Conservation (phyloP, 192 early-diverging fungal genomes). For the Globomyces pollinis-pini region DNA sequence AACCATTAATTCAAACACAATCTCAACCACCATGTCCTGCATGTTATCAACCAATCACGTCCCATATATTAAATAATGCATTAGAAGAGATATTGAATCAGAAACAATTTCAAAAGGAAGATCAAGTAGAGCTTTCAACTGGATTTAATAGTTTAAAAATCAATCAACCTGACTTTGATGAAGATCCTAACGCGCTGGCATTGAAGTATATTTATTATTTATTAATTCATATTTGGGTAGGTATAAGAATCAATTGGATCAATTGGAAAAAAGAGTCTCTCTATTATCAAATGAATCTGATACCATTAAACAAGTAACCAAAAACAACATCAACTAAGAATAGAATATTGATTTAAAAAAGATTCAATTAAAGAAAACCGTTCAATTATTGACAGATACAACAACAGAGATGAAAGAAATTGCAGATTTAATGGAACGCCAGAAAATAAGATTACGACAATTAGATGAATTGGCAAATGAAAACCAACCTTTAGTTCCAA, state of each 20-base stretch:
- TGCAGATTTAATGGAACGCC: neutral
- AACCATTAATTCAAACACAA: neutral
- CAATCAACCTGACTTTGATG: constrained; percentile 2
- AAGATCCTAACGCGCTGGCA: neutral
- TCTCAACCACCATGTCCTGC: neutral
- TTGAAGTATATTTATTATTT: neutral
- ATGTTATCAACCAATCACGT: neutral
- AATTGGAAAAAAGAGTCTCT: neutral
- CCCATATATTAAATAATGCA: neutral
- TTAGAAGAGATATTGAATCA: constrained; percentile 1
- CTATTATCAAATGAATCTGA: neutral
- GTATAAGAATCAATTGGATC: constrained; percentile 4
- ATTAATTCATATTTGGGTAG: neutral
- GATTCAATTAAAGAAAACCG: neutral
- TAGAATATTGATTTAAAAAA: too few species aligned
- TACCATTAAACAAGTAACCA: neutral
- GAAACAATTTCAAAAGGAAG: neutral
- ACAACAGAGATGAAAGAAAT: constrained; percentile 4
- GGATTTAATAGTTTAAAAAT: neutral
- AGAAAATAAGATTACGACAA: neutral
- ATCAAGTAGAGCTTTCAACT: too few species aligned
- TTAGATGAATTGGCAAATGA: neutral
- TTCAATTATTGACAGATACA: neutral
- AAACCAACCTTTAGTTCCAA: neutral
- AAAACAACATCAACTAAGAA: neutral